phyloP scores from a whole-genome alignment of 1,284 basidiomycete genomes.

The Malassezia brasiliensis region DNA sequence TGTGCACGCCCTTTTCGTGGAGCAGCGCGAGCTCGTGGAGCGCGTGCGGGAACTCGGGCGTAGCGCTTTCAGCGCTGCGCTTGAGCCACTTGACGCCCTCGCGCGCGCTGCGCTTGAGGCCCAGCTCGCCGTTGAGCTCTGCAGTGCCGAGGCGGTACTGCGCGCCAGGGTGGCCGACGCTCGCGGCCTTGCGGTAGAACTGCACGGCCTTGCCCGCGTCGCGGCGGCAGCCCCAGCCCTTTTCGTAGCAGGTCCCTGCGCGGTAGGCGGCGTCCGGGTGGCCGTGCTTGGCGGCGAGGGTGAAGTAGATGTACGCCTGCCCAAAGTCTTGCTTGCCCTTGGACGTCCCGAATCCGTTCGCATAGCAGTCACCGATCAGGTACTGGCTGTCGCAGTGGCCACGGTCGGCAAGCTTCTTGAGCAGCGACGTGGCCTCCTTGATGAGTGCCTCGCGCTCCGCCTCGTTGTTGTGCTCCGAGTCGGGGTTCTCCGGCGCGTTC shows the following conservation, averaged over 20 bases:
- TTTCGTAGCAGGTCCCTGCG: slow-evolving; percentile 94
- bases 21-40: slow-evolving; percentile 87
- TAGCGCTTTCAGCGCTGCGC: slow-evolving; percentile 67
- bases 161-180: slow-evolving; percentile 80
- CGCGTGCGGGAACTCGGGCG: slow-evolving; percentile 89
- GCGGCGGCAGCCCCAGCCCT: slow-evolving; percentile 92
- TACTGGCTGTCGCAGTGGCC: slow-evolving; percentile 91
- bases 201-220: slow-evolving; percentile 84
- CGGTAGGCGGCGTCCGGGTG: slow-evolving; percentile 92
- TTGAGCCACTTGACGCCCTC: slow-evolving; percentile 99
- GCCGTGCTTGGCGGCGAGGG: slow-evolving; percentile 94
- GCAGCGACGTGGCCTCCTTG: slow-evolving; percentile 77
- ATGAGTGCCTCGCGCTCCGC: slow-evolving; percentile 57
- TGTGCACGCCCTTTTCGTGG: slow-evolving; percentile 89
- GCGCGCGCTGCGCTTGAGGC: slow-evolving; percentile 72
- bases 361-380: slow-evolving; percentile 93
- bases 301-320: slow-evolving; percentile 87
- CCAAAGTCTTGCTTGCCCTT: slow-evolving; percentile 84
- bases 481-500: slow-evolving; percentile 17
- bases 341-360: slow-evolving; percentile 85
- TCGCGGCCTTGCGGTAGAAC: slow-evolving; percentile 83
- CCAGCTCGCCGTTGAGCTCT: slow-evolving; percentile 89
- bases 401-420: slow-evolving; percentile 82
- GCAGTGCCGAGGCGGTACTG: slow-evolving; percentile 94
- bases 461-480: slow-evolving; percentile 1